Conservation (phyloP, 345 rosid species). For the Euphorbia lathyris region DNA sequence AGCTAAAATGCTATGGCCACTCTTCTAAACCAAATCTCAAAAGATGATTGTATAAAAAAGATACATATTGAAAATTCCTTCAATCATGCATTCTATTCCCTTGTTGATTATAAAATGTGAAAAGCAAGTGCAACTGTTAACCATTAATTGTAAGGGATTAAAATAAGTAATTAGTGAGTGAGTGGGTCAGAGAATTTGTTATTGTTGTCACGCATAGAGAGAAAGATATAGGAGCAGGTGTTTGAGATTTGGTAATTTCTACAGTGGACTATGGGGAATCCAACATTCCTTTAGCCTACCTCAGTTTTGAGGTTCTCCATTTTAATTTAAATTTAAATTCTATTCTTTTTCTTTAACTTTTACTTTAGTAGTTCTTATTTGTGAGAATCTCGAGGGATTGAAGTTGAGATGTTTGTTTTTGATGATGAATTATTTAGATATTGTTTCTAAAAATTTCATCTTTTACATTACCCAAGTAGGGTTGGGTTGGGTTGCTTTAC, state of each 20-base stretch:
- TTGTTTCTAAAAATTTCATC: no score
- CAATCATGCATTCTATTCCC: slow-evolving; percentile 38
- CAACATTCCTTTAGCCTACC: slow-evolving; percentile 40
- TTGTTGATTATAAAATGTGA: not conserved
- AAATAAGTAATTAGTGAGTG: no score
- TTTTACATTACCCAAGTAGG: slow-evolving; percentile 14
- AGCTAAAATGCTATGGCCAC: slow-evolving; percentile 25
- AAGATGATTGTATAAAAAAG: slow-evolving; percentile 28
- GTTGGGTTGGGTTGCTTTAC: slow-evolving; percentile 27
- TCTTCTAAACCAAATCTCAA: slow-evolving; percentile 33
- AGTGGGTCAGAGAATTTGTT: slow-evolving; percentile 27
- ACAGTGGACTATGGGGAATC: slow-evolving; percentile 41
- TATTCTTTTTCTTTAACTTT: no score
- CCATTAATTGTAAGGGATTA: no score
- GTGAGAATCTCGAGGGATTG: slow-evolving; percentile 45
- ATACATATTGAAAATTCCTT: slow-evolving; percentile 31
- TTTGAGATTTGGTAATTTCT: slow-evolving; percentile 27
- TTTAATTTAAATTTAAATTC: not conserved
- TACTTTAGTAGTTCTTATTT: slow-evolving; percentile 2
- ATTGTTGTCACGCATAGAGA: slow-evolving; percentile 13
- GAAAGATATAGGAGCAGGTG: slow-evolving; percentile 13
- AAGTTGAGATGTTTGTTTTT: slow-evolving; percentile 23
- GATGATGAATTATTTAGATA: no score
- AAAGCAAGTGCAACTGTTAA: slow-evolving; percentile 20
- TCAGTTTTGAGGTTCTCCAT: slow-evolving; percentile 20